A percentile compares a stretch with the other conserved stretches of the same genome.
Evolutionary conservation across 2,329 filamentous ascomycete species (phyloP).

Genomic region (Talaromyces atroroseus): DNA sequence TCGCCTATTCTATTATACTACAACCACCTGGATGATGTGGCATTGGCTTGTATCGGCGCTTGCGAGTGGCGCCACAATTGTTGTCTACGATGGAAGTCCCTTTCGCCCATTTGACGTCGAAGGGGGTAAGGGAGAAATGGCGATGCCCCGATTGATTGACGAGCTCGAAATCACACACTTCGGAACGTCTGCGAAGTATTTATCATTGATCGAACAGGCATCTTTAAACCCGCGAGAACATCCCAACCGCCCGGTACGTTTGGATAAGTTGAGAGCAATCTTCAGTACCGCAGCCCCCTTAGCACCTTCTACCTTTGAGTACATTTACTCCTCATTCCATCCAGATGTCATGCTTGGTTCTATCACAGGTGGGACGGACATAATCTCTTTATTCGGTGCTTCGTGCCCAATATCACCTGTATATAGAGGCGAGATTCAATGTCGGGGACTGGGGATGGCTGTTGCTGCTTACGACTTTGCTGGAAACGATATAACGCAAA

Average conservation of each 20-base stretch:
- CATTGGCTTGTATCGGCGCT: slow-evolving; percentile 90
- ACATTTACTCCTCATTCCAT: slow-evolving; percentile 81
- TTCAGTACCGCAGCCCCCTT: slow-evolving; percentile 93
- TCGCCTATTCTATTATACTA: slow-evolving; percentile 87
- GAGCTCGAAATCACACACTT: slow-evolving; percentile 84
- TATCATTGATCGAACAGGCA: slow-evolving; percentile 83
- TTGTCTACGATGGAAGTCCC: slow-evolving; percentile 89
- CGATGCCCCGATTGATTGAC: slow-evolving; percentile 76
- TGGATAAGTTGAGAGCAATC: slow-evolving; percentile 66
- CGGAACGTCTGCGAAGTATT: slow-evolving; percentile 89
- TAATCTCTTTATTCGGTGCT: slow-evolving; percentile 88
- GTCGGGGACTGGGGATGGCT: slow-evolving; percentile 73
- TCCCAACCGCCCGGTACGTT: slow-evolving; percentile 32
- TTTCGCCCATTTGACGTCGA: slow-evolving; percentile 63
- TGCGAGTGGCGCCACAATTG: slow-evolving; percentile 72
- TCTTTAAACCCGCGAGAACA: slow-evolving; percentile 55
- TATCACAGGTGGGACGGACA: slow-evolving; percentile 95
- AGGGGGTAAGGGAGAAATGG: slow-evolving; percentile 62
- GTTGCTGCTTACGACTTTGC: slow-evolving; percentile 54
- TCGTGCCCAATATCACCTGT: slow-evolving; percentile 73
- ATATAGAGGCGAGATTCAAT: slow-evolving; percentile 68
- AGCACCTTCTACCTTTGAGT: slow-evolving; percentile 86
- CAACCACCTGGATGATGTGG: slow-evolving; percentile 99
- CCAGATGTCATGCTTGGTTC: slow-evolving; percentile 76
- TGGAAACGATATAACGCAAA: slow-evolving; percentile 52